These are phyloP conservation scores for Moesziomyces sp. DNA, from an alignment of 1,284 basidiomycete genomes.

Conservation along the genomic window DNA sequence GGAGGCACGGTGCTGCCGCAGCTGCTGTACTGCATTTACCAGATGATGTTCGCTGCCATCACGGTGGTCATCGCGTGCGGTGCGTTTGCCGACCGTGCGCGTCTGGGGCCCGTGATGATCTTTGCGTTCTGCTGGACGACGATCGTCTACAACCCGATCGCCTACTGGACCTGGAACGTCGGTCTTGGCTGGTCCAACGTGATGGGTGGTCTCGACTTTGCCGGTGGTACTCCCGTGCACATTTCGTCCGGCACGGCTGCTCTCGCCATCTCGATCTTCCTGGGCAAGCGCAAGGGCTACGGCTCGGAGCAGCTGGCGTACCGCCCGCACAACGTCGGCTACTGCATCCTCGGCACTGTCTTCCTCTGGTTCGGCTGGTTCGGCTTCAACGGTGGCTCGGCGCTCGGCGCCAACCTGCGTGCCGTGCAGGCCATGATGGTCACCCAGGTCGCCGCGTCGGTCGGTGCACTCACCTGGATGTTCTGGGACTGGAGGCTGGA, in stretches of 20 bases:
- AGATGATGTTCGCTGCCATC: constrained; percentile 83
- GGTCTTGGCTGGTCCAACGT: constrained; percentile 63
- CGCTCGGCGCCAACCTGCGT: constrained; percentile 69
- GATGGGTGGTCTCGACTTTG: constrained; percentile 69
- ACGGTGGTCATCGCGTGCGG: constrained; percentile 81
- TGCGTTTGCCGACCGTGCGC: constrained; percentile 89
- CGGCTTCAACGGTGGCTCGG: constrained; percentile 68
- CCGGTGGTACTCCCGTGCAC: constrained; percentile 69
- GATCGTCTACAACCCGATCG: constrained; percentile 77
- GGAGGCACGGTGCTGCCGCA: constrained; percentile 74
- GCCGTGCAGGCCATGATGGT: constrained; percentile 69
- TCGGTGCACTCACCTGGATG: constrained; percentile 70
- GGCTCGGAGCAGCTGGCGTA: constrained; percentile 69
- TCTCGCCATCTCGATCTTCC: constrained; percentile 67
- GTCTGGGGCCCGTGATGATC: constrained; percentile 84
- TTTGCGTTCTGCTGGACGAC: constrained; percentile 91
- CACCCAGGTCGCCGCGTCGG: constrained; percentile 80
- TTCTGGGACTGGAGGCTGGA: constrained; percentile 62
- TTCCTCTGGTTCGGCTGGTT: constrained; percentile 69
- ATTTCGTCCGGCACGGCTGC: constrained; percentile 68
- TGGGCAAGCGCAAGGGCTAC: constrained; percentile 69
- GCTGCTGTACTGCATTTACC: constrained; percentile 87
- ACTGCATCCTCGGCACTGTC: constrained; percentile 69
- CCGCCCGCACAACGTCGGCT: constrained; percentile 67
- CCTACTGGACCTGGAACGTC: constrained; percentile 67